These are phyloP conservation scores for Rosa lucieae DNA, from an alignment of 306 rosid genomes.

Conservation along the genomic window DNA sequence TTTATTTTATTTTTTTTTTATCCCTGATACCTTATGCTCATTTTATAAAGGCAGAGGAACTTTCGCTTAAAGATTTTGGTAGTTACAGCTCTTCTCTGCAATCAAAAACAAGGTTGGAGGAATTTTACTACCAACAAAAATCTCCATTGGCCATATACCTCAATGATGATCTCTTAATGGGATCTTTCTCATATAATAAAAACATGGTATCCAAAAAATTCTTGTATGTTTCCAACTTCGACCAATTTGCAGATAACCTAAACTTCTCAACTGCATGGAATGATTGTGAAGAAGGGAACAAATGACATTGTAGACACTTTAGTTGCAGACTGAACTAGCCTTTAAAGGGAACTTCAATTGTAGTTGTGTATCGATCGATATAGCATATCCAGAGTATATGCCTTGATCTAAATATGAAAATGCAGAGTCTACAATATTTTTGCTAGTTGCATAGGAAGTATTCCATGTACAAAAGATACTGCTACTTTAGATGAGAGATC, in stretches of 20 bases:
- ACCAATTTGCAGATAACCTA: neutral
- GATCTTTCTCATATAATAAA: neutral
- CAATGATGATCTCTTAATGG: neutral
- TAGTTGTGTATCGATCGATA: neutral
- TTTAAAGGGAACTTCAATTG: neutral
- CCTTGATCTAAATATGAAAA: neutral
- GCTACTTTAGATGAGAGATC: neutral
- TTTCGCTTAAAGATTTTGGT: neutral
- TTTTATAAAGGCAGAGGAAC: neutral
- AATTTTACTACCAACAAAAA: neutral
- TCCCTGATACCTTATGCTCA: neutral
- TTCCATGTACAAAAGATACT: neutral
- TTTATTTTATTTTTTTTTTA: neutral
- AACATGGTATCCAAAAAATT: neutral
- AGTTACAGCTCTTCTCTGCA: neutral
- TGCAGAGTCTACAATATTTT: neutral
- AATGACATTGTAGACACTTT: neutral
- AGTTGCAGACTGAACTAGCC: neutral
- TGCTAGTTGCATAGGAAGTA: neutral
- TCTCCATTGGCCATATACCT: neutral
- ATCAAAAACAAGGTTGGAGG: neutral
- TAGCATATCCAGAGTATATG: neutral
- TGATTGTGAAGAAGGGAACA: neutral
- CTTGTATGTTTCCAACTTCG: neutral
- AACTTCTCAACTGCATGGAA: neutral